Evolutionary conservation across 164 flowering plant species (phyloP).

Genomic region (Annona cherimola): DNA sequence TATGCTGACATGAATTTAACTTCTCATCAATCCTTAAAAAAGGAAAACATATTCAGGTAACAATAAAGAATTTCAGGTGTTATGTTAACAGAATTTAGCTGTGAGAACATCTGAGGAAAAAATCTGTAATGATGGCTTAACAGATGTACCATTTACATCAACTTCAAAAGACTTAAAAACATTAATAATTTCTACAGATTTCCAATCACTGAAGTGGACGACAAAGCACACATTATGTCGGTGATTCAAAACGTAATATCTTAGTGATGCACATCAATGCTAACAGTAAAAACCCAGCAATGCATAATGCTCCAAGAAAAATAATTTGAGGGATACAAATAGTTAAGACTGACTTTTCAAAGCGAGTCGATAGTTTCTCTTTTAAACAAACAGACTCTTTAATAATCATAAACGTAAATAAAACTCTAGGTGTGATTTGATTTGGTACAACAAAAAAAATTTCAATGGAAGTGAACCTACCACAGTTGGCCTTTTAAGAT

Average conservation of each 20-base stretch:
- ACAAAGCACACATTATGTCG: background rate
- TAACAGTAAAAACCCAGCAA: too few species aligned
- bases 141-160: background rate
- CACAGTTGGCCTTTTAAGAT: slow-evolving; percentile 51
- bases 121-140: background rate
- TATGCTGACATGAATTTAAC: too few species aligned
- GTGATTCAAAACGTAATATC: background rate
- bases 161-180: background rate
- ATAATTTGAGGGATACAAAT: too few species aligned
- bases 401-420: too few species aligned
- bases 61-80: background rate
- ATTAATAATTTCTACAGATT: background rate
- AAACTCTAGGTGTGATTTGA: too few species aligned
- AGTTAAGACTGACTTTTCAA: too few species aligned
- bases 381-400: too few species aligned
- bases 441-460: background rate
- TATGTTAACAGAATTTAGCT: background rate
- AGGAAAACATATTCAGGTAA: too few species aligned
- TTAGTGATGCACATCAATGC: too few species aligned
- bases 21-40: too few species aligned
- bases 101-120: background rate
- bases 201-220: background rate
- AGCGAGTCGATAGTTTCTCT: too few species aligned
- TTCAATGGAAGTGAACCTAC: slow-evolving; percentile 26
- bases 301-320: too few species aligned